phyloP scores from a whole-genome alignment of 176 grass and related monocot species.

The Rhynchospora breviuscula region DNA sequence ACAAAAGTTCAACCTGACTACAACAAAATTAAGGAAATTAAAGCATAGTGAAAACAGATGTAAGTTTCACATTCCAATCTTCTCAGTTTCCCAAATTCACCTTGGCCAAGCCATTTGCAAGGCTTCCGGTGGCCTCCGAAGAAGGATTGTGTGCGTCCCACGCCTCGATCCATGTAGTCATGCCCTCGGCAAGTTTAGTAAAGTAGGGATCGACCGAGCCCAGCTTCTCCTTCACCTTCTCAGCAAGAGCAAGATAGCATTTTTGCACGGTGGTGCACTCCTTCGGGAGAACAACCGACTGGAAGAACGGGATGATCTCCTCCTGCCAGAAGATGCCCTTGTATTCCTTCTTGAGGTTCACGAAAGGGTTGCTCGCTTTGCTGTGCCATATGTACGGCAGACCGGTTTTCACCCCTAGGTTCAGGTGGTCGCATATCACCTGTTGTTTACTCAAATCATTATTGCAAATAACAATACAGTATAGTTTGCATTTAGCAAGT shows the following conservation, averaged over 20 bases:
- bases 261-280: conserved; percentile 54
- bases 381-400: conserved; percentile 62
- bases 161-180: too few species aligned
- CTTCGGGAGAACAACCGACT: conserved; percentile 33
- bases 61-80: background rate
- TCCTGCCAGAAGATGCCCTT: conserved; percentile 65
- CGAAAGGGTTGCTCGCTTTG: conserved; percentile 63
- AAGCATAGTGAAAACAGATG: background rate
- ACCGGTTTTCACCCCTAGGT: conserved; percentile 50
- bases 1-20: background rate
- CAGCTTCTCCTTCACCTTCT: conserved; percentile 51
- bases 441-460: background rate
- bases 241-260: conserved; percentile 49
- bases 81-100: conserved; percentile 12
- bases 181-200: too few species aligned
- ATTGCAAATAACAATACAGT: background rate
- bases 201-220: conserved; percentile 1
- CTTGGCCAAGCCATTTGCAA: conserved; percentile 24
- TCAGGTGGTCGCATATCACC: conserved; percentile 57
- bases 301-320: conserved; percentile 65
- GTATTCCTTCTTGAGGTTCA: conserved; percentile 66
- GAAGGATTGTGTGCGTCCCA: too few species aligned
- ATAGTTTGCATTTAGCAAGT: background rate
- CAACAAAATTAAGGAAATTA: background rate
- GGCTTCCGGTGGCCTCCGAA: too few species aligned